Percentiles rank a stretch among this genome's conserved stretches.
Conservation (phyloP, 1,139 yeast genomes). For the Candida frijolesensis region DNA sequence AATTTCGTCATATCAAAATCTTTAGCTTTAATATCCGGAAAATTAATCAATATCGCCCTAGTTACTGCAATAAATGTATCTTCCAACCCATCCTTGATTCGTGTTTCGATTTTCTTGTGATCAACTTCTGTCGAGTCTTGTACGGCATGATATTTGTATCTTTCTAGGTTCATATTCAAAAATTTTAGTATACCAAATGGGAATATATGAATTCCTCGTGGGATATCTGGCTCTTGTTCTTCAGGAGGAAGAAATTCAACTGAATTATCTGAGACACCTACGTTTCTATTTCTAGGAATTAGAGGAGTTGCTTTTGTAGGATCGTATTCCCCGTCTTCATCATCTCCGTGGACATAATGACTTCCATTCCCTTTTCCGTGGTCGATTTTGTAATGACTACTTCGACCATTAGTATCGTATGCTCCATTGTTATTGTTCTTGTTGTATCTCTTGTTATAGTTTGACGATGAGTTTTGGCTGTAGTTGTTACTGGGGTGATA, state of each 20-base stretch:
- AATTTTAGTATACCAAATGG: background rate
- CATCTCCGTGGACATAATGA: background rate
- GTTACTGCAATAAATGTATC: background rate
- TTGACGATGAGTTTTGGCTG: too few species aligned
- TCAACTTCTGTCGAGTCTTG: background rate
- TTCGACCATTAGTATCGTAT: background rate
- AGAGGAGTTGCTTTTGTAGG: background rate
- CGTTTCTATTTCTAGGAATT: background rate
- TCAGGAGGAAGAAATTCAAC: background rate
- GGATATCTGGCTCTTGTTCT: background rate
- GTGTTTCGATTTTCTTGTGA: background rate
- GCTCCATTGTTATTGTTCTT: too few species aligned
- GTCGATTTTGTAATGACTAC: background rate
- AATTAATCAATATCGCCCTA: background rate
- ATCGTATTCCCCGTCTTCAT: background rate
- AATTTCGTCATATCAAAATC: background rate
- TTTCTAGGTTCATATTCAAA: background rate
- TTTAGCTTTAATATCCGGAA: background rate
- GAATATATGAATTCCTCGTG: background rate
- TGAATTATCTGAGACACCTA: background rate
- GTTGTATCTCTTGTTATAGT: too few species aligned
- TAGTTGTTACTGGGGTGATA: too few species aligned
- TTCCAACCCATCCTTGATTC: background rate
- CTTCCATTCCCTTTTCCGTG: background rate
- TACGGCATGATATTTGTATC: background rate